Percentiles rank a stretch among this genome's conserved stretches.
Evolutionary conservation across 345 rosid genomes (phyloP).

Genomic region (Dipteronia dyeriana): DNA sequence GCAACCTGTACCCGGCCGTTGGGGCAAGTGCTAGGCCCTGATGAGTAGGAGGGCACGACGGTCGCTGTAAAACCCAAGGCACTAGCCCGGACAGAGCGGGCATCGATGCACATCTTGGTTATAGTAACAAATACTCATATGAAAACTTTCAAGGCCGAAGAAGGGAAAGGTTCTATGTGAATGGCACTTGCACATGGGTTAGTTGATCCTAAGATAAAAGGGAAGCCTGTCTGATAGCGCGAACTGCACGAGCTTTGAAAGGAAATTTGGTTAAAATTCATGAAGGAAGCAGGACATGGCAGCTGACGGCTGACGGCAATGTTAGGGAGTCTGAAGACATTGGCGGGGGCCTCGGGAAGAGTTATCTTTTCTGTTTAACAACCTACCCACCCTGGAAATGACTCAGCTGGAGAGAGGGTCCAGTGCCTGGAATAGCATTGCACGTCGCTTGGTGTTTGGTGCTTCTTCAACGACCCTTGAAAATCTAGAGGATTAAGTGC

Average conservation of each 20-base stretch:
- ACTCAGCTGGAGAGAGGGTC: not conserved
- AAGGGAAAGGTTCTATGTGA: constrained; percentile 23
- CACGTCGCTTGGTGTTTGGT: not conserved
- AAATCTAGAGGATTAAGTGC: constrained; percentile 5
- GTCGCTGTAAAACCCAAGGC: too few species aligned
- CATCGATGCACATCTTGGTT: too few species aligned
- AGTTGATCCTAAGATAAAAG: not conserved
- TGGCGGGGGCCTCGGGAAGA: too few species aligned
- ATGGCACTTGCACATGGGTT: constrained; percentile 12
- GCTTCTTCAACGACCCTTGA: constrained; percentile 6
- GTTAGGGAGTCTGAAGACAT: not conserved
- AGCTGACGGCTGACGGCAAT: not conserved
- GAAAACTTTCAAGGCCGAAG: constrained; percentile 23
- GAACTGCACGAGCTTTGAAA: not conserved
- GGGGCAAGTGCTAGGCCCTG: too few species aligned
- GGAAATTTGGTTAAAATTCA: not conserved
- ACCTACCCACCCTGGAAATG: not conserved
- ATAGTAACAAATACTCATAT: not conserved
- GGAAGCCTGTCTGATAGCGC: not conserved
- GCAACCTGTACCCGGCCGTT: too few species aligned
- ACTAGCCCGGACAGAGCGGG: too few species aligned
- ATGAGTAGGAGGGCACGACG: too few species aligned
- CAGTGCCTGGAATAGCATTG: not conserved
- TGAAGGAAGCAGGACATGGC: not conserved
- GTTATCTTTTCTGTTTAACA: too few species aligned